Percentiles rank a stretch among this genome's conserved stretches.
phyloP scores from a whole-genome alignment of 129 eudicot genomes.

The Flaveria robusta region DNA sequence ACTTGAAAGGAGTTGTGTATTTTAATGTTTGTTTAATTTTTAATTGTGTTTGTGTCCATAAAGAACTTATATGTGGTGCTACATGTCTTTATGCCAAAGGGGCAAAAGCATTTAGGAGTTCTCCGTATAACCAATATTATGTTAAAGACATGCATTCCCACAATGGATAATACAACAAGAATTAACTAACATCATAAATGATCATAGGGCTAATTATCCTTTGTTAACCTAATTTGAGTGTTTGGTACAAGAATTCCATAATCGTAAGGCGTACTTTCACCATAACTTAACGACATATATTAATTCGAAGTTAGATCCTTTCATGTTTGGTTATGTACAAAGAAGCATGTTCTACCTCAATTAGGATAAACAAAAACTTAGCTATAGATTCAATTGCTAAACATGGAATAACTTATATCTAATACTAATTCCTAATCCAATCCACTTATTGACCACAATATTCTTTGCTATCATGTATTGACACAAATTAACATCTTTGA shows the following conservation, averaged over 20 bases:
- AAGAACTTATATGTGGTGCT: not conserved
- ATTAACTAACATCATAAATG: slow-evolving; percentile 30
- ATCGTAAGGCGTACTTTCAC: not conserved
- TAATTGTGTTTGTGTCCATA: slow-evolving; percentile 4
- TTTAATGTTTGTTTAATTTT: not conserved
- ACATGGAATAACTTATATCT: not conserved
- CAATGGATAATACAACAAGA: slow-evolving; percentile 31
- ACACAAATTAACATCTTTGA: no score
- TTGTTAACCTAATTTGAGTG: slow-evolving; percentile 32
- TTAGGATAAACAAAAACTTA: slow-evolving; percentile 32
- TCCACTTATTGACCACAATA: not conserved
- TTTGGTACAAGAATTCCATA: slow-evolving; percentile 32
- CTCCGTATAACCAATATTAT: not conserved
- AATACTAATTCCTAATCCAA: not conserved
- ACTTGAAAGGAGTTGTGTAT: not conserved
- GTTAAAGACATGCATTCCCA: slow-evolving; percentile 16
- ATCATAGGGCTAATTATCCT: slow-evolving; percentile 26
- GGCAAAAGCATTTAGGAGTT: slow-evolving; percentile 24
- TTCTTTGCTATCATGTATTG: not conserved
- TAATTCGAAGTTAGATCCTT: slow-evolving; percentile 20
- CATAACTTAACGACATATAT: not conserved
- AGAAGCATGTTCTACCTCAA: slow-evolving; percentile 39
- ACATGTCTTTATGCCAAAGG: slow-evolving; percentile 27
- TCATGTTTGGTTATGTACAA: not conserved
- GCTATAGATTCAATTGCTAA: slow-evolving; percentile 8